Evolutionary conservation across 2,329 filamentous ascomycete genomes (phyloP), one percentile per base, ranked within the genome.

Genomic region (Colletotrichum acutatum): DNA sequence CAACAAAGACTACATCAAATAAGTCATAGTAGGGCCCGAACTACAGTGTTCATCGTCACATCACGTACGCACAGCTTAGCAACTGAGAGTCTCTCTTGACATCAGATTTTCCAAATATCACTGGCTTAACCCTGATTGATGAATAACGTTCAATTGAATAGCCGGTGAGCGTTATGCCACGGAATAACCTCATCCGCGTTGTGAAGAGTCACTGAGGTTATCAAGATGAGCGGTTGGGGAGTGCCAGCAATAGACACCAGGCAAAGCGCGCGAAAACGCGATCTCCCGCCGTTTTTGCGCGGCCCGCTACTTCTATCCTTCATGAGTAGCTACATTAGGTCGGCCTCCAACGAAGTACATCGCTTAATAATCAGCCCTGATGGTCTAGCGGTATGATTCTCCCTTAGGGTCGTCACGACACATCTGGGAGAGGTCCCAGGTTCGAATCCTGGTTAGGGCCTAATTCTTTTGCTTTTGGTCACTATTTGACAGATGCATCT

Each of bases 321-420:
- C 0, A 34, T 1, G 0, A 5, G 11, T 0, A 12, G 11, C 11
- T 34, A 34, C 32, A 1, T 2, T 3, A 11, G 2, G 2, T 2
- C 9, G 3, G 2, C 1, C 5, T 34, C 4, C 32, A 34, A 34
- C 8, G 4, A 49, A 22, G 42, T 1, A 49, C 19, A 1, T 22
- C 42, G 42, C 42, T 49, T 49, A 49, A 49, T 49, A 49, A 49
- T 42, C 34, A 34, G 68, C 68, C 68, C 68, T 71, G 68, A 61
- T 71, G 68, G 68, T 71, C 63, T 71, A 71, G 68, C 68, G 63
- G 68, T 71, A 71, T 71, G 68, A 71, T 71, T 71, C 68, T 71
- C 56, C 68, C 63, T 71, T 71, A 71, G 68, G 68, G 68, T 71
- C 3, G 9, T 11, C 3, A 22, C 7, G 42, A 49, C 42, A n/a